These are phyloP conservation scores for Sicyos baderoa DNA, from an alignment of 306 rosid species.

Conservation along the genomic window DNA sequence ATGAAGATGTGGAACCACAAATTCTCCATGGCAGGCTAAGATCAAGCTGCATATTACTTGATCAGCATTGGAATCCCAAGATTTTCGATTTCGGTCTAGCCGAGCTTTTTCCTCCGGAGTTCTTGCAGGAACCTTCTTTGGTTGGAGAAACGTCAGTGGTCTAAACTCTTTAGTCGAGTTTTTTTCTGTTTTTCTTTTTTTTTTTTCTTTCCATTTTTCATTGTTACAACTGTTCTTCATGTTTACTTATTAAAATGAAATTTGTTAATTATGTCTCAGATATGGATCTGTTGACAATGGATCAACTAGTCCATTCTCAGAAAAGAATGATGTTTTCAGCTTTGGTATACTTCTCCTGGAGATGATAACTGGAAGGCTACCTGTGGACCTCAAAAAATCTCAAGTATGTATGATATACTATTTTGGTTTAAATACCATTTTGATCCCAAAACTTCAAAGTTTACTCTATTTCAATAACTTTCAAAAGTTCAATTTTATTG, in stretches of 20 bases:
- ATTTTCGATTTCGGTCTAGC: slow-evolving; percentile 47
- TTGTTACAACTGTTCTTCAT: not conserved
- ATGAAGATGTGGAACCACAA: slow-evolving; percentile 52
- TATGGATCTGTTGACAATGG: slow-evolving; percentile 28
- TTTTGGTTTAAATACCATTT: too few species aligned
- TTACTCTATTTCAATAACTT: too few species aligned
- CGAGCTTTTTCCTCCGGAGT: slow-evolving; percentile 29
- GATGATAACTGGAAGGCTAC: slow-evolving; percentile 46
- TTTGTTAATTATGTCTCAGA: slow-evolving; percentile 24
- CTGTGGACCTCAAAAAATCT: slow-evolving; percentile 24
- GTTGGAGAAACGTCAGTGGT: slow-evolving; percentile 36
- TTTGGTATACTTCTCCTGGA: slow-evolving; percentile 66
- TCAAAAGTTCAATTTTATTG: too few species aligned
- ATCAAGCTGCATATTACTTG: slow-evolving; percentile 48
- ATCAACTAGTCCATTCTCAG: slow-evolving; percentile 24
- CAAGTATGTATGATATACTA: slow-evolving; percentile 27
- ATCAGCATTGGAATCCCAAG: slow-evolving; percentile 48
- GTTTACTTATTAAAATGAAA: not conserved
- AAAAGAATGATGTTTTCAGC: slow-evolving; percentile 43
- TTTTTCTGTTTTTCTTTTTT: too few species aligned
- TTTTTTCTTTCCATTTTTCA: not conserved
- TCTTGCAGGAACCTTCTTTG: slow-evolving; percentile 17
- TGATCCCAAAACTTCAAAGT: too few species aligned
- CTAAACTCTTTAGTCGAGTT: slow-evolving; percentile 21
- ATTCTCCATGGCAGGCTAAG: slow-evolving; percentile 45